phyloP scores from a whole-genome alignment of 352 stramenopile species.

The Phytopythium vexans region DNA sequence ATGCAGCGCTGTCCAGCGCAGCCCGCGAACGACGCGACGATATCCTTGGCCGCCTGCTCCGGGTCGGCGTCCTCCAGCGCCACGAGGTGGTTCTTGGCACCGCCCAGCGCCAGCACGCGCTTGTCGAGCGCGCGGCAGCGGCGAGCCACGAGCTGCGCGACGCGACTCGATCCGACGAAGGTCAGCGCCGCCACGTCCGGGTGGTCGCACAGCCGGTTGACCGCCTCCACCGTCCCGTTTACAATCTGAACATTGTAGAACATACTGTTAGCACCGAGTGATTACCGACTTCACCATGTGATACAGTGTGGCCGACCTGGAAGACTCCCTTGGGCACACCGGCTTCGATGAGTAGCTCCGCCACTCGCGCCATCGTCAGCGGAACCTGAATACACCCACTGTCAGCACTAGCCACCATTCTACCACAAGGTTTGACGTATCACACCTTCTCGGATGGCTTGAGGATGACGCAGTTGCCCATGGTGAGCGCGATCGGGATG shows the following conservation, averaged over 20 bases:
- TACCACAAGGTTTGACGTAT: not conserved
- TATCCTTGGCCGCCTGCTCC: constrained; percentile 91
- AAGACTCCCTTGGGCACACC: constrained; percentile 95
- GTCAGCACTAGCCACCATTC: not conserved
- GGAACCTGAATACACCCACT: constrained; percentile 45
- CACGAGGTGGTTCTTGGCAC: constrained; percentile 98
- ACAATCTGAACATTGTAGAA: constrained; percentile 69
- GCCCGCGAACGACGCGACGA: constrained; percentile 94
- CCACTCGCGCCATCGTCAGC: constrained; percentile 90
- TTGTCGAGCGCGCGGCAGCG: constrained; percentile 91
- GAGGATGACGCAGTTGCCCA: constrained; percentile 96
- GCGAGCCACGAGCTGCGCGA: constrained; percentile 92
- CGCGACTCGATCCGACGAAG: constrained; percentile 94
- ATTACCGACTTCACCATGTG: too few species aligned
- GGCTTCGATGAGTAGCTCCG: constrained; percentile 86
- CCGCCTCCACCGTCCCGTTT: constrained; percentile 89
- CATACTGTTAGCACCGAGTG: not conserved
- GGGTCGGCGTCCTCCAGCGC: constrained; percentile 93
- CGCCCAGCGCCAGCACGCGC: constrained; percentile 93
- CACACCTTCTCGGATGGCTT: constrained; percentile 97
- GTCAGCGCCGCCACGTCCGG: constrained; percentile 85
- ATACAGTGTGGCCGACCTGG: constrained; percentile 37
- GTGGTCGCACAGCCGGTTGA: constrained; percentile 93
- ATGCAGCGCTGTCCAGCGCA: constrained; percentile 97
- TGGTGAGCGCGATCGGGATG: constrained; percentile 94